Evolutionary conservation across 176 grass and related monocot species (phyloP).

Genomic region (Metroxylon sagu): DNA sequence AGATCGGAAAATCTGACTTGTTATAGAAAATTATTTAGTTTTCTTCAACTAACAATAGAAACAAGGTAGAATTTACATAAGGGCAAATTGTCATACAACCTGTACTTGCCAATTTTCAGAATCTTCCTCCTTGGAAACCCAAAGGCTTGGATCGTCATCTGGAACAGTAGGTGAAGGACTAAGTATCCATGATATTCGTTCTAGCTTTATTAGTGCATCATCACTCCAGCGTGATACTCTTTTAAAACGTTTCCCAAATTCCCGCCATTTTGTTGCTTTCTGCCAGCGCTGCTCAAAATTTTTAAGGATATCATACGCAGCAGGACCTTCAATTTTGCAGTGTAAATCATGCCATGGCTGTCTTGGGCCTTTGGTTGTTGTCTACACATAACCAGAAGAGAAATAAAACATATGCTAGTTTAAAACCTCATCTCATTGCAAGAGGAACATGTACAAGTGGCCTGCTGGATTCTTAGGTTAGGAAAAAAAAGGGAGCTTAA

Average conservation of each 20-base stretch:
- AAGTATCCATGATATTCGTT: slow-evolving; percentile 94
- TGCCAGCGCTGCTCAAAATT: slow-evolving; percentile 96
- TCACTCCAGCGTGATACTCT: slow-evolving; percentile 60
- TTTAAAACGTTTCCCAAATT: slow-evolving; percentile 32
- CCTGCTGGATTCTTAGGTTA: no score
- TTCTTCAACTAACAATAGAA: slow-evolving; percentile 16
- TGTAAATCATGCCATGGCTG: slow-evolving; percentile 99
- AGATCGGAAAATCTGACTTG: slow-evolving; percentile 67
- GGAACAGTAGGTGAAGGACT: slow-evolving; percentile 53
- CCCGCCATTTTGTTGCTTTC: slow-evolving; percentile 80
- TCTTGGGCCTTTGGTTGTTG: slow-evolving; percentile 63
- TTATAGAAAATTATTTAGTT: slow-evolving; percentile 2
- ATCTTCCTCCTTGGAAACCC: slow-evolving; percentile 57
- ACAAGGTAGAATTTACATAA: slow-evolving; percentile 1
- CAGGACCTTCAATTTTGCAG: slow-evolving; percentile 88
- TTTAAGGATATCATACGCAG: slow-evolving; percentile 76
- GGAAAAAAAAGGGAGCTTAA: no score
- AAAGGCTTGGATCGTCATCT: slow-evolving; percentile 53
- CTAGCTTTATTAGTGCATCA: slow-evolving; percentile 83
- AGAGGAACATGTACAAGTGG: no score
- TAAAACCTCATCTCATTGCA: no score
- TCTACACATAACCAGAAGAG: slow-evolving; percentile 26
- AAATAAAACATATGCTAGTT: not conserved
- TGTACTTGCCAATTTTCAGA: slow-evolving; percentile 94
- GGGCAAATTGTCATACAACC: slow-evolving; percentile 19